These are phyloP conservation scores for Ligustrum vulgare DNA, from an alignment of 257 asterid species.

Conservation along the genomic window DNA sequence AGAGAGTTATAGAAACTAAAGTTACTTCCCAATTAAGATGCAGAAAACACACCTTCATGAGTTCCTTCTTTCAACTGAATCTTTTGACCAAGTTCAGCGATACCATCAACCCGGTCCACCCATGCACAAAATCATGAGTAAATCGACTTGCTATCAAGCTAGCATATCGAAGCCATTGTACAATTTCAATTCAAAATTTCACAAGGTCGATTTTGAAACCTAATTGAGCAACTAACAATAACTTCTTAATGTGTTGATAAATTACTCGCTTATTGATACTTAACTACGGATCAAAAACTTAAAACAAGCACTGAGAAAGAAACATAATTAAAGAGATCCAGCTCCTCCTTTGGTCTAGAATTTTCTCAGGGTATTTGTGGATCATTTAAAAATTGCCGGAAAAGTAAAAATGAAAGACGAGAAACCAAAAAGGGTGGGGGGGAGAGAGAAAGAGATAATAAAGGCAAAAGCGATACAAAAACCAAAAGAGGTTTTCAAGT, in stretches of 20 bases:
- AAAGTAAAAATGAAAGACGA: neutral
- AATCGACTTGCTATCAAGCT: neutral
- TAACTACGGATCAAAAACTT: slow-evolving; percentile 12
- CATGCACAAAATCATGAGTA: slow-evolving; percentile 20
- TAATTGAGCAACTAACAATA: neutral
- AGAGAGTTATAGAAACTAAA: neutral
- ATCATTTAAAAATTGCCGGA: slow-evolving; percentile 16
- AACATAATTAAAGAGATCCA: slow-evolving; percentile 2
- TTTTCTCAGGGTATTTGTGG: slow-evolving; percentile 19
- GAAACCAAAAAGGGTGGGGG: neutral
- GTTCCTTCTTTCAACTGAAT: slow-evolving; percentile 66
- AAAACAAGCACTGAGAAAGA: slow-evolving; percentile 7
- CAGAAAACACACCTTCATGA: slow-evolving; percentile 60
- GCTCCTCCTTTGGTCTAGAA: neutral
- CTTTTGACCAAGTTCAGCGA: slow-evolving; percentile 70
- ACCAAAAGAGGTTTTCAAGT: slow-evolving; percentile 27
- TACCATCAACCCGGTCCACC: slow-evolving; percentile 58
- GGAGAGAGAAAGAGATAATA: neutral
- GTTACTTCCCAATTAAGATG: slow-evolving; percentile 4
- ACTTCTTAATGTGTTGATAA: slow-evolving; percentile 5
- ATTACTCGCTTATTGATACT: neutral
- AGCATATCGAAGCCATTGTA: slow-evolving; percentile 21
- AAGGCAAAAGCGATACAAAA: neutral
- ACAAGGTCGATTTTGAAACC: slow-evolving; percentile 10
- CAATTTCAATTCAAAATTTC: slow-evolving; percentile 9